Conservation (phyloP, 164 flowering plant genomes). For the Piper longum region DNA sequence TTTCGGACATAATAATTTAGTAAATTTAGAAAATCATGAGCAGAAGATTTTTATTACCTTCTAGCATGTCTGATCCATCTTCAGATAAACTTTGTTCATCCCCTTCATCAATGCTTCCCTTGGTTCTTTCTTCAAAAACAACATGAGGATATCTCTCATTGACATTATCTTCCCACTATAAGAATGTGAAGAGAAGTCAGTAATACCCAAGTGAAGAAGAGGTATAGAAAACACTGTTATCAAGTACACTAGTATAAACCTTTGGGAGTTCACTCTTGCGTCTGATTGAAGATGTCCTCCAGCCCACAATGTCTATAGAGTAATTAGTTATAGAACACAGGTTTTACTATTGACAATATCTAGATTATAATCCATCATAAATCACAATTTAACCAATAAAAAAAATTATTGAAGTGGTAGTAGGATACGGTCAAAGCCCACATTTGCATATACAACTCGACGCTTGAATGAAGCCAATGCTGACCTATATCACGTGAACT, state of each 20-base stretch:
- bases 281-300: constrained; percentile 94
- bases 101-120: constrained; percentile 34
- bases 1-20: not conserved
- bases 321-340: constrained; percentile 22
- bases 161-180: constrained; percentile 69
- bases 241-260: constrained; percentile 25
- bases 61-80: constrained; percentile 41
- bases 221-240: not conserved
- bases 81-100: constrained; percentile 16
- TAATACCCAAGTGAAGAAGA: not conserved
- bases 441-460: constrained; percentile 83
- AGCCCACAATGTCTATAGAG: constrained; percentile 79
- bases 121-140: constrained; percentile 69
- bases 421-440: constrained; percentile 89
- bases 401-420: not conserved
- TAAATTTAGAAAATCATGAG: not conserved
- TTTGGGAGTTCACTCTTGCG: constrained; percentile 72
- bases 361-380: constrained; percentile 18
- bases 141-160: constrained; percentile 86
- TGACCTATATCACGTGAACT: constrained; percentile 43
- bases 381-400: constrained; percentile 7
- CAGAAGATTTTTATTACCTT: constrained; percentile 34
- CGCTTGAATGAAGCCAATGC: constrained; percentile 64
- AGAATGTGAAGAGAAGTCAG: constrained; percentile 7
- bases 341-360: constrained; percentile 46